A percentile compares a stretch with the other conserved stretches of the same genome.
These are phyloP conservation scores for Sclerospora graminicola DNA, from an alignment of 352 stramenopile species.

Conservation along the genomic window DNA sequence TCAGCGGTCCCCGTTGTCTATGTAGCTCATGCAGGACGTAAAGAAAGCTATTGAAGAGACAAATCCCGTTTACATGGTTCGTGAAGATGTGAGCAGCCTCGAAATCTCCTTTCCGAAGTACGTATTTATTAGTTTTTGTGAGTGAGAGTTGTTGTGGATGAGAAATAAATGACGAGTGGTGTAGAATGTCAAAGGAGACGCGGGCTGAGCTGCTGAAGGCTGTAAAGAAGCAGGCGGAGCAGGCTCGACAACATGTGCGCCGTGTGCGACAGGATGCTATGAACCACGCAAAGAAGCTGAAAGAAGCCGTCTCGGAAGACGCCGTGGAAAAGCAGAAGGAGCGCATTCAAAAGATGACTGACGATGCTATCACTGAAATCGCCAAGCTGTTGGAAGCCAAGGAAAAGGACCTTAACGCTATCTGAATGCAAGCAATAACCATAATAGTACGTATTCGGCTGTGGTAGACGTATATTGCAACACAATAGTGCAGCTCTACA, in stretches of 20 bases:
- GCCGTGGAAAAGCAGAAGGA: conserved; percentile 66
- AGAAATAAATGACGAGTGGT: conserved; percentile 1
- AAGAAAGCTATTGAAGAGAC: conserved; percentile 65
- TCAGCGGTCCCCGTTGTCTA: background rate
- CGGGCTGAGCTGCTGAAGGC: conserved; percentile 67
- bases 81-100: conserved; percentile 51
- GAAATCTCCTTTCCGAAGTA: conserved; percentile 80
- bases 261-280: conserved; percentile 80
- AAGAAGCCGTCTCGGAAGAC: conserved; percentile 69
- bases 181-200: conserved; percentile 81
- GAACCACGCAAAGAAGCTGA: conserved; percentile 76
- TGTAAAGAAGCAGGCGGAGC: conserved; percentile 75
- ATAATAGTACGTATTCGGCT: background rate
- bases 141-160: background rate
- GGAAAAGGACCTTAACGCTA: conserved; percentile 62
- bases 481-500: conserved; percentile 34
- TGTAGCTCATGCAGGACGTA: conserved; percentile 54
- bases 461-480: background rate
- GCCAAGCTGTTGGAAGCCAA: conserved; percentile 62
- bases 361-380: conserved; percentile 59
- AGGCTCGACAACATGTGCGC: conserved; percentile 71
- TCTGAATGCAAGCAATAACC: conserved; percentile 22
- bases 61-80: conserved; percentile 68
- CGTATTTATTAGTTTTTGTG: conserved; percentile 4
- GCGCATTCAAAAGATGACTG: conserved; percentile 74